Evolutionary conservation across 73 alveolate species (phyloP), one percentile per base, ranked within the genome.

Genomic region (Stentor coeruleus): DNA sequence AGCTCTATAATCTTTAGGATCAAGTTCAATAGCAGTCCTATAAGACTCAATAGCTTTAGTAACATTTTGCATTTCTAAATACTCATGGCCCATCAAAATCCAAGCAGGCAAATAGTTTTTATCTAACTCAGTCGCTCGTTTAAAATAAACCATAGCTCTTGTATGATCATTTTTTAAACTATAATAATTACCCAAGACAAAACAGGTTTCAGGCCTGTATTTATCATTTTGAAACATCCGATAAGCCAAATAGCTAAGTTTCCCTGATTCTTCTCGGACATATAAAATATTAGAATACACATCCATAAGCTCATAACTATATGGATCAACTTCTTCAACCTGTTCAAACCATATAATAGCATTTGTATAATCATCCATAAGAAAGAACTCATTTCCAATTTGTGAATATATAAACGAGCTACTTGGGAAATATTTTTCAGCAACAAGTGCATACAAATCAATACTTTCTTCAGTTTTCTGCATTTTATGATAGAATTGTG

Each of bases 51-150:
- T 97, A n/a, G 99, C 99, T 3, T 98, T 93, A 35, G 98, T 81
- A 26, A 97, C 94, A 79, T 92, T 94, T 81, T 97, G 96, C 98
- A 97, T 93, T 89, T 97, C 99, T 59, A 97, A 81, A 85, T 92
- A 97, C 85, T 97, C 99, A 85, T 97, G 99, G 36, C 99, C 99
- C 99, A 97, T 97, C 55, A 97, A 82, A 6, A 98, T 97, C 97
- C 98, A 97, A 35, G 99, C 99, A 6, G 97, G 91, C 38, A 95
- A 86, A 88, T 91, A 97, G 39, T 94, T 92, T 72, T 91, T 90
- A 84, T 95, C 99, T 74, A 95, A 83, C 84, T 91, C 93, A 36
- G 96, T 75, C 33, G 99, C 99, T 84, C 98, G 93, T 89, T 93
- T 91, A 90, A 97, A 97, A 81, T 94, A 97, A 3, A 91, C 83